Conservation (phyloP, 73 alveolate species). For the Blepharisma japonicum region DNA sequence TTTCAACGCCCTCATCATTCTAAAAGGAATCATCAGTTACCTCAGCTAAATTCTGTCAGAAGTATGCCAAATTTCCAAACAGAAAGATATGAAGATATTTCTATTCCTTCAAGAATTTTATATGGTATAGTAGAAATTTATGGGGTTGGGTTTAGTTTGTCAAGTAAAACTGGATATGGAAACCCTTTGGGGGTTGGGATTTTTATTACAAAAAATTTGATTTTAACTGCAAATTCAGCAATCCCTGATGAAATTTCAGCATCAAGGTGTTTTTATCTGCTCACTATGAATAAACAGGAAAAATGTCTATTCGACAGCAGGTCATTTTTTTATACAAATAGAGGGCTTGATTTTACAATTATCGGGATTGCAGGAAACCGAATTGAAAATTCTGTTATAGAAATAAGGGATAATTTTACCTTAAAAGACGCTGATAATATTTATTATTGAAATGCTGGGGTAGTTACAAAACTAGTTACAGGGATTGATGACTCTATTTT, state of each 20-base stretch:
- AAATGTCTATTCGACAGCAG: neutral
- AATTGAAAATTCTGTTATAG: neutral
- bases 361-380: neutral
- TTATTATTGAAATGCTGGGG: neutral
- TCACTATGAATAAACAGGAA: neutral
- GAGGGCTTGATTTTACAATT: constrained; percentile 29
- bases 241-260: constrained; percentile 25
- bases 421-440: constrained; percentile 7
- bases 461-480: neutral
- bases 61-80: too few relatives aligned
- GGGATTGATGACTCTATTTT: constrained; percentile 4
- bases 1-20: too few relatives aligned
- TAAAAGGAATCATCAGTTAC: too few relatives aligned
- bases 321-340: constrained; percentile 6
- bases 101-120: too few relatives aligned
- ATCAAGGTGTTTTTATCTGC: neutral
- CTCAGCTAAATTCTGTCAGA: too few relatives aligned
- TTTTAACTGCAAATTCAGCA: constrained; percentile 23
- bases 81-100: too few relatives aligned
- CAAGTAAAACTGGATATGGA: neutral
- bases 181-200: constrained; percentile 19
- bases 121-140: constrained; percentile 11
- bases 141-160: constrained; percentile 16
- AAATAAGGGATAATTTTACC: constrained; percentile 11
- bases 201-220: constrained; percentile 2